phyloP scores from a whole-genome alignment of 805 yeast species.

The Suhomyces sp. region DNA sequence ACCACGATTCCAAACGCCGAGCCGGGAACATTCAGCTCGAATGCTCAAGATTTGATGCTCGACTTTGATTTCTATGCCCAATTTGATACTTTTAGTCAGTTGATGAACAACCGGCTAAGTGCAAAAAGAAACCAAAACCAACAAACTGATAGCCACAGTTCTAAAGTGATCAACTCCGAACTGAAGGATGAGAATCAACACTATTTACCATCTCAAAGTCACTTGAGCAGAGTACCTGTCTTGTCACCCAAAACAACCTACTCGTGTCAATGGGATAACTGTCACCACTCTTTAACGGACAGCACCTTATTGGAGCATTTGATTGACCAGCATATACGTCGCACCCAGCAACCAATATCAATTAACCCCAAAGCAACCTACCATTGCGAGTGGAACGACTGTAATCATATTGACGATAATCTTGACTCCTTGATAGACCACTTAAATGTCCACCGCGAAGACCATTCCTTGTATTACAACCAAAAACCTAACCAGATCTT shows the following conservation, averaged over 20 bases:
- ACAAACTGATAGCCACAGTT: not conserved
- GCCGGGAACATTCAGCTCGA: constrained; percentile 2
- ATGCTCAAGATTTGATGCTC: constrained; percentile 16
- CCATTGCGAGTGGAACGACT: constrained; percentile 75
- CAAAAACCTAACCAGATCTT: not conserved
- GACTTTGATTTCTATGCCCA: constrained; percentile 40
- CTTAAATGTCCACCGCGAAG: constrained; percentile 26
- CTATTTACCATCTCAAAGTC: not conserved
- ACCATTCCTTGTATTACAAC: not conserved
- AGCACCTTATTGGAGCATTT: constrained; percentile 32
- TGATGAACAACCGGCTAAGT: constrained; percentile 4
- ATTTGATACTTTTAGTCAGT: constrained; percentile 29
- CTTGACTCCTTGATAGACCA: constrained; percentile 58
- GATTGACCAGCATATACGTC: constrained; percentile 46
- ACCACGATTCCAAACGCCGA: constrained; percentile 34
- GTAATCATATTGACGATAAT: constrained; percentile 56
- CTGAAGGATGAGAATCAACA: not conserved
- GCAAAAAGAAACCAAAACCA: not conserved
- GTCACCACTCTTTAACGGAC: constrained; percentile 42
- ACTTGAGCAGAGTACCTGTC: not conserved
- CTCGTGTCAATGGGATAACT: constrained; percentile 58
- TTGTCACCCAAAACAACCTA: not conserved
- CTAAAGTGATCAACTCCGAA: not conserved
- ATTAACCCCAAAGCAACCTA: constrained; percentile 14
- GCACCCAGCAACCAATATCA: not conserved